Evolutionary conservation across 805 yeast species (phyloP).

Genomic region (Wickerhamiella sergipiensis): DNA sequence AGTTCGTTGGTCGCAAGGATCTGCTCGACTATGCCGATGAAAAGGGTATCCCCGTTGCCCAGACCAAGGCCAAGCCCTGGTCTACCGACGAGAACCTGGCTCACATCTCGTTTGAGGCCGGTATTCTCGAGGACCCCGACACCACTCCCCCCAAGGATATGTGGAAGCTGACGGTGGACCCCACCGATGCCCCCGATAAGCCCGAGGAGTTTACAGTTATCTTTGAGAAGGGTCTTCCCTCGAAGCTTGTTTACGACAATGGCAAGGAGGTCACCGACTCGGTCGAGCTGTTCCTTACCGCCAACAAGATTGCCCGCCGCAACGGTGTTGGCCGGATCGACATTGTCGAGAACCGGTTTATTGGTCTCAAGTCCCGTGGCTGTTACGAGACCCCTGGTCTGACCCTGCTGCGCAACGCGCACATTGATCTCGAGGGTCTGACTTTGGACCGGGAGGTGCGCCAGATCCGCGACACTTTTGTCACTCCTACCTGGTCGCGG

Average conservation of each 20-base stretch:
- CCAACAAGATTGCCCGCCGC: slow-evolving; percentile 93
- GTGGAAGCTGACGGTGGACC: slow-evolving; percentile 98
- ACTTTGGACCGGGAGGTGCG: slow-evolving; percentile 96
- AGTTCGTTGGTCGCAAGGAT: slow-evolving; percentile 97
- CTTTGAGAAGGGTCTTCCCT: slow-evolving; percentile 79
- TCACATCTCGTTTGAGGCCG: slow-evolving; percentile 98
- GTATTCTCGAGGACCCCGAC: slow-evolving; percentile 97
- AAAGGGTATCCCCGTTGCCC: slow-evolving; percentile 87
- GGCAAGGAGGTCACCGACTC: slow-evolving; percentile 65
- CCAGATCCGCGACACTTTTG: slow-evolving; percentile 90
- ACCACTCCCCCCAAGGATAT: slow-evolving; percentile 98
- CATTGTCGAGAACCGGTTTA: slow-evolving; percentile 97
- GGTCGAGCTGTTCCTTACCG: slow-evolving; percentile 81
- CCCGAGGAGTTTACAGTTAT: slow-evolving; percentile 82
- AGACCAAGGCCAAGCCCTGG: slow-evolving; percentile 99
- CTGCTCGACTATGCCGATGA: slow-evolving; percentile 84
- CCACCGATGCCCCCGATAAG: slow-evolving; percentile 81
- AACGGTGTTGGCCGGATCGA: slow-evolving; percentile 99
- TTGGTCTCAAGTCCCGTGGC: slow-evolving; percentile 97
- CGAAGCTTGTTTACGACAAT: slow-evolving; percentile 52
- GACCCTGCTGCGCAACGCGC: slow-evolving; percentile 84
- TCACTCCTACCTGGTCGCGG: slow-evolving; percentile 81
- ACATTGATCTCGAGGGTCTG: slow-evolving; percentile 92
- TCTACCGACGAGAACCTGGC: slow-evolving; percentile 99
- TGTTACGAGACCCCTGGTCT: slow-evolving; percentile 99